These are phyloP conservation scores for Candida sakaeoensis DNA, from an alignment of 805 yeast species.

Conservation along the genomic window DNA sequence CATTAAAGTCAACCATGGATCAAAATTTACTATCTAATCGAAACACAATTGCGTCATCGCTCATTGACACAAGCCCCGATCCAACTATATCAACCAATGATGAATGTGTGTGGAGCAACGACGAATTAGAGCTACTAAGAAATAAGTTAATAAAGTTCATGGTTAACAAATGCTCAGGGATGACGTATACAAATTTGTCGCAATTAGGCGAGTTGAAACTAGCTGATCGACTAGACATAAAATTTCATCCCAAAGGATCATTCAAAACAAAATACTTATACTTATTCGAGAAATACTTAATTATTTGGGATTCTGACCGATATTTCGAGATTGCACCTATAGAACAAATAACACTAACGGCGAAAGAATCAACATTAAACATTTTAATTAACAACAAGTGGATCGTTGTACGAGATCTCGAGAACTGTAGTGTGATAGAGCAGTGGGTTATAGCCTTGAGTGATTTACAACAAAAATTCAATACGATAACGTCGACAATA, in stretches of 20 bases:
- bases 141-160: conserved; percentile 26
- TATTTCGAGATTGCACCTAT: conserved; percentile 4
- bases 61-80: conserved; percentile 18
- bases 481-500: conserved; percentile 34
- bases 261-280: conserved; percentile 19
- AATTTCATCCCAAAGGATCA: conserved; percentile 12
- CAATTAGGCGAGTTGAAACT: conserved; percentile 33
- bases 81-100: conserved; percentile 15
- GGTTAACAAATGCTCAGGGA: conserved; percentile 18
- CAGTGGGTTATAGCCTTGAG: conserved; percentile 43
- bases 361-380: conserved; percentile 5
- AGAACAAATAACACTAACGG: conserved; percentile 4
- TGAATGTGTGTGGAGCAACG: conserved; percentile 17
- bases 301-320: conserved; percentile 17
- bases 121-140: conserved; percentile 22
- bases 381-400: neutral
- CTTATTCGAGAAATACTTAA: conserved; percentile 31
- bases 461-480: conserved; percentile 27
- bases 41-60: neutral
- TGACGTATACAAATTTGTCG: conserved; percentile 24
- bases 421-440: conserved; percentile 29
- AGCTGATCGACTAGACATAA: conserved; percentile 30
- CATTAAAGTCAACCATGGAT: conserved; percentile 6
- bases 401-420: neutral
- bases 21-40: neutral